phyloP scores from a whole-genome alignment of 2,329 filamentous ascomycete species.

The Lizonia empirigonia region DNA sequence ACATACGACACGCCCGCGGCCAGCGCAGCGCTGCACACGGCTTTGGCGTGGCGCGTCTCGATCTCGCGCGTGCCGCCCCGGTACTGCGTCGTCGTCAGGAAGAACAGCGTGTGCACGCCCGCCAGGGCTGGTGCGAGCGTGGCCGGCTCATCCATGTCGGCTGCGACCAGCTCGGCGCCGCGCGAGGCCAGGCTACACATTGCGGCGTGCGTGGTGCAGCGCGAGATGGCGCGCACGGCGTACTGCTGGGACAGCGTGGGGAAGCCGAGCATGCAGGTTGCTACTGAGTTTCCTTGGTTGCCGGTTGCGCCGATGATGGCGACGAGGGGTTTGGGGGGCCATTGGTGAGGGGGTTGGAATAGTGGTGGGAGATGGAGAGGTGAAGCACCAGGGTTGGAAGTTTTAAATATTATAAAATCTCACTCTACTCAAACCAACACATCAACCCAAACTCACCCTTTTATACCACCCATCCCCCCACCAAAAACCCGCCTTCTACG shows the following conservation, averaged over 20 bases:
- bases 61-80: conserved; percentile 26
- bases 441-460: too few relatives aligned
- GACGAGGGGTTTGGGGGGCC: conserved; percentile 29
- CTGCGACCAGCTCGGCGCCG: conserved; percentile 60
- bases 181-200: conserved; percentile 53
- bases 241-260: conserved; percentile 49
- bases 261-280: conserved; percentile 51
- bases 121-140: conserved; percentile 21
- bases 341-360: not conserved
- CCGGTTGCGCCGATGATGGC: conserved; percentile 43
- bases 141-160: conserved; percentile 53
- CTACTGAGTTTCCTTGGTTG: conserved; percentile 64
- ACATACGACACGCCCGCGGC: conserved; percentile 45
- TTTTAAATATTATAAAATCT: too few relatives aligned
- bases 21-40: conserved; percentile 41
- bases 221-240: conserved; percentile 61
- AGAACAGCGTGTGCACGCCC: conserved; percentile 29
- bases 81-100: conserved; percentile 35
- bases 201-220: conserved; percentile 52
- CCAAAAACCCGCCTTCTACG: too few relatives aligned
- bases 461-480: too few relatives aligned
- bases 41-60: conserved; percentile 36
- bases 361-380: not conserved
- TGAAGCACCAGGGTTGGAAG: too few relatives aligned
- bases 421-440: too few relatives aligned